phyloP scores from a whole-genome alignment of 1,284 basidiomycete genomes.

The Xerocomus amazonicus region DNA sequence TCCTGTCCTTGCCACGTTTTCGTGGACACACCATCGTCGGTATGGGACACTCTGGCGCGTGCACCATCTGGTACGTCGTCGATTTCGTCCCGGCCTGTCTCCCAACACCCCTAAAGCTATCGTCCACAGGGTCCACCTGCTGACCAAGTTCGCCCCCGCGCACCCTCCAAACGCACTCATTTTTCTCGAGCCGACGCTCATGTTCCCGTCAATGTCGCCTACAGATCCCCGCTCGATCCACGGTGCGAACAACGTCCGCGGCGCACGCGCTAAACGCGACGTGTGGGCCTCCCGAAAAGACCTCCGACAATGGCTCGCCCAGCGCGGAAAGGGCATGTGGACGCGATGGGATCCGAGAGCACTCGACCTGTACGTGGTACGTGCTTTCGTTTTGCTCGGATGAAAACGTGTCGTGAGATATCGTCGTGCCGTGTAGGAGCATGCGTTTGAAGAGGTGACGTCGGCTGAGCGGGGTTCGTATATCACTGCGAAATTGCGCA shows the following conservation, averaged over 20 bases:
- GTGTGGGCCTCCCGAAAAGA: slow-evolving; percentile 23
- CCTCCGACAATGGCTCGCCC: slow-evolving; percentile 20
- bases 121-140: slow-evolving; percentile 14
- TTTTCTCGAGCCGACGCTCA: slow-evolving; percentile 31
- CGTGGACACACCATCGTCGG: slow-evolving; percentile 23
- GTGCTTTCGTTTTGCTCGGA: not conserved
- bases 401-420: no score
- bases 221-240: slow-evolving; percentile 25
- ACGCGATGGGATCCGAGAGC: slow-evolving; percentile 26
- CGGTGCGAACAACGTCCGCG: slow-evolving; percentile 29
- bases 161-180: slow-evolving; percentile 20
- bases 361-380: slow-evolving; percentile 25
- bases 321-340: slow-evolving; percentile 21
- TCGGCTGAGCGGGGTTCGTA: slow-evolving; percentile 7
- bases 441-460: slow-evolving; percentile 23
- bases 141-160: slow-evolving; percentile 17
- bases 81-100: no score
- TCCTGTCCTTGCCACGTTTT: slow-evolving; percentile 24
- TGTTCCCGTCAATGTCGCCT: slow-evolving; percentile 30
- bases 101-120: no score
- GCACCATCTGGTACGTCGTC: slow-evolving; percentile 24
- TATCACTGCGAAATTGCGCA: slow-evolving; percentile 25
- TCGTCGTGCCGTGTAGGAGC: slow-evolving; percentile 15
- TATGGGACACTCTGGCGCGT: slow-evolving; percentile 29
- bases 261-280: slow-evolving; percentile 25